Evolutionary conservation across 768 basidiomycete genomes (phyloP), one percentile per base, ranked within the genome.

Genomic region (Termitomyces sp.): DNA sequence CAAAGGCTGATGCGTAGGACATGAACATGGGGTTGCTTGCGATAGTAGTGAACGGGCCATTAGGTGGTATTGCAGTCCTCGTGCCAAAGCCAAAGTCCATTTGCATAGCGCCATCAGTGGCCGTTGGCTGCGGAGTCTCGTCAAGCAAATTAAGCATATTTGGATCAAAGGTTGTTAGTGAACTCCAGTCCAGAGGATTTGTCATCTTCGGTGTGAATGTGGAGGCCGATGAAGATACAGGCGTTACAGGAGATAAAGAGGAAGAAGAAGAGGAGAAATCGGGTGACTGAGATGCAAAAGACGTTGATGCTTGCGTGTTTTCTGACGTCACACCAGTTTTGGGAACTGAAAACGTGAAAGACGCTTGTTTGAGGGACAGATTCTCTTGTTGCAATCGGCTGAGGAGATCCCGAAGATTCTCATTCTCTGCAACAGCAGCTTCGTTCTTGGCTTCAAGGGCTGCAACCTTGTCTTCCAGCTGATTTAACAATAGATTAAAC

Each of bases 381-480:
- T 95, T 96, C 74, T 98, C 94, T 54, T 83, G 84, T 66, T 95
- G 94, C 2, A 98, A 76, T 12, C 93, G 83, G 50, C 82, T 74
- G 43, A 96, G 77, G 49, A 96, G 79, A 65, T 95, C 93, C 45
- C 90, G 85, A 22, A 97, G 76, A 64, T 95, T 96, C 58, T 89
- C 87, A 62, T 98, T 96, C 72, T 96, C 94, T 22, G 84, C 72
- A 53, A 73, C 72, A 0, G 88, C 80, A 22, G 76, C 77, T 44
- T 86, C 83, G 59, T 91, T 90, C 71, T 91, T 88, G 5, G 84
- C 83, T 65, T 94, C 92, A 22, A 98, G 84, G 40, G 83, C 86
- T 2, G 89, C 84, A 19, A 98, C 85, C 67, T 94, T 85, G 68
- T 94, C 93, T 68, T 98, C 96, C 52, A 98, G 77, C 90, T 97